These are phyloP conservation scores for Leishmania mexicana DNA, from an alignment of 208 protist genomes.

Conservation along the genomic window DNA sequence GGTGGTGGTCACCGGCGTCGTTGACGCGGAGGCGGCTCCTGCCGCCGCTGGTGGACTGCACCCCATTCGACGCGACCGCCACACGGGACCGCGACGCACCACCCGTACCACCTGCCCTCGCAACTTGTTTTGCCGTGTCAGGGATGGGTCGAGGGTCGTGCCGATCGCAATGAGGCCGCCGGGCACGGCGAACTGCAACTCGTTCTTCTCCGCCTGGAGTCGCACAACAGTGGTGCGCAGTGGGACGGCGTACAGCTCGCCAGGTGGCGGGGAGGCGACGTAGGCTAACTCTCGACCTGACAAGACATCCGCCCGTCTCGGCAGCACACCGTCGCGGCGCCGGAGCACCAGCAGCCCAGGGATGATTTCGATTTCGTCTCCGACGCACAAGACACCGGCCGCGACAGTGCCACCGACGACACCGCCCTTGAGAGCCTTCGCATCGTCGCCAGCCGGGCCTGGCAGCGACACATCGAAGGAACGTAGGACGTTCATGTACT, in stretches of 20 bases:
- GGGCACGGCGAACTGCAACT: constrained; percentile 98
- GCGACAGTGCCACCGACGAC: constrained; percentile 99
- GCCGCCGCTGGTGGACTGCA: neutral
- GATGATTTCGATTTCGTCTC: constrained; percentile 98
- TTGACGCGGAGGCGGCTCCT: neutral
- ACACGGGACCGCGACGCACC: constrained; percentile 21
- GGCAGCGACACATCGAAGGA: constrained; percentile 99
- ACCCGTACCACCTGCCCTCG: constrained; percentile 93
- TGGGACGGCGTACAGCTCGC: constrained; percentile 92
- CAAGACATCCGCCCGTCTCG: constrained; percentile 12
- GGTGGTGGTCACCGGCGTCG: neutral
- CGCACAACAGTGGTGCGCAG: constrained; percentile 94
- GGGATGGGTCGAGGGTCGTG: constrained; percentile 99
- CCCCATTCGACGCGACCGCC: neutral
- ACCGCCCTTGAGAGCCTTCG: constrained; percentile 95
- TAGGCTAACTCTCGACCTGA: constrained; percentile 18
- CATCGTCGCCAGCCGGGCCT: constrained; percentile 61
- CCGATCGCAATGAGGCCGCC: constrained; percentile 99
- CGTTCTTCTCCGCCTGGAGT: constrained; percentile 97
- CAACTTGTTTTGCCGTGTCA: constrained; percentile 98
- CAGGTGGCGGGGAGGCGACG: constrained; percentile 37
- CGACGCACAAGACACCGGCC: constrained; percentile 96
- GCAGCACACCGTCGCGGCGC: constrained; percentile 57
- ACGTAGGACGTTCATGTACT: constrained; percentile 98
- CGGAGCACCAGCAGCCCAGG: constrained; percentile 94